Base-by-base conservation (phyloP, 1,284 basidiomycete genomes). In the Abortiporus biennis region DNA sequence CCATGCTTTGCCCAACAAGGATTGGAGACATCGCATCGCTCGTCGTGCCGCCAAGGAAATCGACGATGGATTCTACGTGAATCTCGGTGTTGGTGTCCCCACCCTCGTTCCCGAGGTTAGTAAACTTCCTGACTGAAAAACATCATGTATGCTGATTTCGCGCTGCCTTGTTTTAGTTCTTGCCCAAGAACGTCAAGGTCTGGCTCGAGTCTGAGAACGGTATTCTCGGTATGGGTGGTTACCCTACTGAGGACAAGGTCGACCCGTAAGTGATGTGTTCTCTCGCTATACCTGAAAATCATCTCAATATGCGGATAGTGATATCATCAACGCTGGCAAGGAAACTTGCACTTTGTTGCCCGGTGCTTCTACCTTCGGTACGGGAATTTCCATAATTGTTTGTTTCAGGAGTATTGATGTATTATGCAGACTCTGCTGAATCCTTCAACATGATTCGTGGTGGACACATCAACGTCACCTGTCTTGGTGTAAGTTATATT, bases 141-240 rank as follows among this genome's bases (percentile, higher is more conserved):
- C n/a, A 8, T 36, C 16, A 36, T 36, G 20, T 19, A 36, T 36
- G 8, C 5, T 22, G 3, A 13, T n/a, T n/a, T n/a, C n/a, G n/a
- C n/a, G n/a, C n/a, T n/a, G n/a, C n/a, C n/a, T 9, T 12, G 9
- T 2, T 33, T n/a, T 30, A 88, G 59, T 85, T 88, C 65, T 60
- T 92, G 37, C 74, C 78, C 38, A 72, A 80, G 42, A 82, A 78
- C 38, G 79, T 88, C 17, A 79, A 79, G 47, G 88, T 94, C 33
- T 92, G 90, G 86, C 60, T 93, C 52, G 92, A 96, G 66, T 91
- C 86, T 52, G 92, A 96, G 72, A 96, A 96, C 58, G 92, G 92
- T 52, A 87, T 95, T 48, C 72, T 96, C 51, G 92, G 91, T 31
- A 92, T 95, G 90, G 92, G 92, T 8, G 91, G 91, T 34, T 94